Evolutionary conservation across 192 early-diverging fungal species (phyloP).

Genomic region (Chytriomyces confervae): DNA sequence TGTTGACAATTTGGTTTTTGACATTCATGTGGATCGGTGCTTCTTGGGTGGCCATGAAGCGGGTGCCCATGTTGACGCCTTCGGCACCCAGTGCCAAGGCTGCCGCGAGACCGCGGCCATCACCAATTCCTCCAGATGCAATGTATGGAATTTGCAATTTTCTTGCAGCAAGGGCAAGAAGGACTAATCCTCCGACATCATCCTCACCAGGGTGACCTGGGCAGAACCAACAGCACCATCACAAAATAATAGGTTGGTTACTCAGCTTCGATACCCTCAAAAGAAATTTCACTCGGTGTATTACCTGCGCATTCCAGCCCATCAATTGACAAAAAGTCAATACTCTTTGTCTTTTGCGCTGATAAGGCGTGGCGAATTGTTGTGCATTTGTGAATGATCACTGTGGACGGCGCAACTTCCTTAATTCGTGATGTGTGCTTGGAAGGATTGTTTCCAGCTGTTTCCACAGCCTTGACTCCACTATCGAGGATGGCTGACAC

Average conservation of each 20-base stretch:
- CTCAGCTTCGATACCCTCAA: neutral
- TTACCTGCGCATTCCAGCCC: conserved; percentile 70
- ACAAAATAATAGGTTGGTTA: too few relatives aligned
- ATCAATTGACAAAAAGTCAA: conserved; percentile 63
- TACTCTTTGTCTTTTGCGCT: conserved; percentile 52
- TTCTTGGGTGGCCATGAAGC: conserved; percentile 74
- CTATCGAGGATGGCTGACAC: conserved; percentile 66
- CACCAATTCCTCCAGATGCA: conserved; percentile 72
- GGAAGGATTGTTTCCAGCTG: conserved; percentile 75
- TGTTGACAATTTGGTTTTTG: conserved; percentile 67
- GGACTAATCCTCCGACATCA: conserved; percentile 66
- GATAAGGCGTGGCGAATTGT: conserved; percentile 68
- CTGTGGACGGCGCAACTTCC: conserved; percentile 40
- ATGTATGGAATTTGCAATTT: conserved; percentile 69
- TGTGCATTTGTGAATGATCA: conserved; percentile 77
- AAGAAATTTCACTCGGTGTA: neutral
- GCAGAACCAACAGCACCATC: neutral
- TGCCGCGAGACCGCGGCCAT: conserved; percentile 70
- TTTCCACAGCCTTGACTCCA: conserved; percentile 75
- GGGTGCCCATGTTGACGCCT: conserved; percentile 76
- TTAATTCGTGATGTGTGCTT: conserved; percentile 71
- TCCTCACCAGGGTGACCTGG: conserved; percentile 74
- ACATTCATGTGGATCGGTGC: conserved; percentile 70
- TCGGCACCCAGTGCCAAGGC: conserved; percentile 44
- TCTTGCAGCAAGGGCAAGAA: conserved; percentile 65